Conservation (phyloP, 116 monocot species). For the Dioscorea cayenensis region DNA sequence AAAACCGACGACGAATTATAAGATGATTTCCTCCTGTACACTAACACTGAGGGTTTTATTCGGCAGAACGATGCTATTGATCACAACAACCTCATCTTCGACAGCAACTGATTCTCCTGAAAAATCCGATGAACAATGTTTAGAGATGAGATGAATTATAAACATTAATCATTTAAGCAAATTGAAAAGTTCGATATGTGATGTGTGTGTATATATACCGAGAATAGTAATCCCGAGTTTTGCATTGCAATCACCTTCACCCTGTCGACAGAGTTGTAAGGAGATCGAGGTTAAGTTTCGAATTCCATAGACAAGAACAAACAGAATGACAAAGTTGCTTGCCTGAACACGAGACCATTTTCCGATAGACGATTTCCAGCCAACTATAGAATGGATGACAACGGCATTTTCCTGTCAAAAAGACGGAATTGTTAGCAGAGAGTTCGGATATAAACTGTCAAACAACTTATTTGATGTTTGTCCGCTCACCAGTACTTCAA, state of each 20-base stretch:
- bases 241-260: conserved; percentile 66
- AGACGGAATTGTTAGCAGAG: neutral
- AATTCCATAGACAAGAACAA: too few relatives aligned
- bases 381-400: conserved; percentile 84
- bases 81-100: conserved; percentile 89
- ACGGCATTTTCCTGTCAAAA: conserved; percentile 84
- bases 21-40: conserved; percentile 87
- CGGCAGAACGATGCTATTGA: conserved; percentile 84
- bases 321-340: conserved; percentile 10
- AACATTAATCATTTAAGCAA: neutral
- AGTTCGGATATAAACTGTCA: neutral
- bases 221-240: conserved; percentile 93
- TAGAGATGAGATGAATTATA: neutral
- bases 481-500: conserved; percentile 78
- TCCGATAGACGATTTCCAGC: conserved; percentile 88
- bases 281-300: too few relatives aligned
- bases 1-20: conserved; percentile 17
- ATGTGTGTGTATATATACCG: conserved; percentile 42
- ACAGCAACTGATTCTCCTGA: conserved; percentile 86
- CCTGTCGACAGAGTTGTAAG: conserved; percentile 25
- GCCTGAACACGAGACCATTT: conserved; percentile 97
- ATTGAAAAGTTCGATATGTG: neutral
- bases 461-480: neutral
- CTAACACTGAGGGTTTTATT: conserved; percentile 82
- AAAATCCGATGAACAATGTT: neutral